Evolutionary conservation across 2,329 filamentous ascomycete genomes (phyloP).

Genomic region (Boeremia lycopersici): DNA sequence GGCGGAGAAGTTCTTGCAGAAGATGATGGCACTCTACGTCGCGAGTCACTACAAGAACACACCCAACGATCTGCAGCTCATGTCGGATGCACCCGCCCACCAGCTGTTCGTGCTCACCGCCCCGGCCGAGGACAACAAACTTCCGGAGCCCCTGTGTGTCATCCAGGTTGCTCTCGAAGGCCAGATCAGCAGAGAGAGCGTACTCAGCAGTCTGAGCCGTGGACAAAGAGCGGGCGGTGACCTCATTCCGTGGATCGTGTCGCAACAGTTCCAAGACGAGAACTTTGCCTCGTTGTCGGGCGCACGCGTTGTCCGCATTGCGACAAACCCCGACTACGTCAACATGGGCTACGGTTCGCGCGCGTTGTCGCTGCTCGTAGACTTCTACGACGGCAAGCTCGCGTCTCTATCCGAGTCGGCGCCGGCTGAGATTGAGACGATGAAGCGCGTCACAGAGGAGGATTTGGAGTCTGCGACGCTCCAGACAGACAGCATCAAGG

Average conservation of each 20-base stretch:
- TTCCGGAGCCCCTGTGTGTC: constrained; percentile 93
- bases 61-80: constrained; percentile 95
- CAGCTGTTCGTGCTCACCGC: constrained; percentile 94
- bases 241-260: constrained; percentile 95
- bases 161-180: constrained; percentile 95
- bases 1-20: constrained; percentile 94
- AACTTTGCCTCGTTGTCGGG: constrained; percentile 94
- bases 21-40: constrained; percentile 97
- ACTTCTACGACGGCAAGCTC: constrained; percentile 96
- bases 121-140: constrained; percentile 75
- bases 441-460: constrained; percentile 79
- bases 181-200: constrained; percentile 90
- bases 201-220: constrained; percentile 85
- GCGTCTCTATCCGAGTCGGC: constrained; percentile 78
- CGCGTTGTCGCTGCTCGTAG: constrained; percentile 82
- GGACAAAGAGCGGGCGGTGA: constrained; percentile 90
- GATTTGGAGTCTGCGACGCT: constrained; percentile 79
- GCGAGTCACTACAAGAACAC: constrained; percentile 98
- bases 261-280: constrained; percentile 97
- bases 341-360: constrained; percentile 93
- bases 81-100: constrained; percentile 97
- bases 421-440: constrained; percentile 60
- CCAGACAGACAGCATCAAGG: constrained; percentile 84
- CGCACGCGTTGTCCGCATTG: constrained; percentile 89
- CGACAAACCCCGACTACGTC: constrained; percentile 92